Percentiles rank a stretch among this genome's conserved stretches.
phyloP scores from a whole-genome alignment of 345 rosid genomes.

The Leavenworthia alabamica region DNA sequence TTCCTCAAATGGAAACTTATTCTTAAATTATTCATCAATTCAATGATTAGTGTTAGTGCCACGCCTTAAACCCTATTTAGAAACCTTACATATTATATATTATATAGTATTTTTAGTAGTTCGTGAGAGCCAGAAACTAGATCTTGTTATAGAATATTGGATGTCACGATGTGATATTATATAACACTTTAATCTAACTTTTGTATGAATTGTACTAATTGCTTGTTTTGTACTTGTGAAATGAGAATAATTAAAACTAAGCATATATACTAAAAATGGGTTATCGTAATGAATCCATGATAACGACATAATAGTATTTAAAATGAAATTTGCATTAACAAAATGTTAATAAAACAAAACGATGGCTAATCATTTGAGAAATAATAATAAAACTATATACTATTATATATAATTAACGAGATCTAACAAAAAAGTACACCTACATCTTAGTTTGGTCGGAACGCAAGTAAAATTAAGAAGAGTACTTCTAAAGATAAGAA shows the following conservation, averaged over 20 bases:
- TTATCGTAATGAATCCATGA: constrained; percentile 12
- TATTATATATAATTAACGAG: not conserved
- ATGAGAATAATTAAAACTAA: constrained; percentile 6
- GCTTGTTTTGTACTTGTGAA: constrained; percentile 11
- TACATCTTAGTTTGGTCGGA: not conserved
- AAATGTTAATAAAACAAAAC: not conserved
- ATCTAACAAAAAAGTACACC: constrained; percentile 2
- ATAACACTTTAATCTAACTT: not conserved
- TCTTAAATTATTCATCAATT: constrained; percentile 15
- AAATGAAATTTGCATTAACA: not conserved
- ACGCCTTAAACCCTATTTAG: constrained; percentile 14
- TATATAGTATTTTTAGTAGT: not conserved
- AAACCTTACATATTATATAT: not conserved
- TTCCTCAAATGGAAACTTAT: constrained; percentile 30
- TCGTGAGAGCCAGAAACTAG: not conserved
- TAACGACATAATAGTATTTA: not conserved
- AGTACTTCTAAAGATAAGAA: not conserved
- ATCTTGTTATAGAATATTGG: not conserved
- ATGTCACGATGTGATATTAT: not conserved
- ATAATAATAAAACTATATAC: not conserved
- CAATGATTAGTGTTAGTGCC: constrained; percentile 29
- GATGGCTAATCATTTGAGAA: constrained; percentile 7
- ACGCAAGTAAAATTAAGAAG: not conserved
- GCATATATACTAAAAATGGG: constrained; percentile 21
- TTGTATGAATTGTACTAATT: constrained; percentile 14